Evolutionary conservation across 208 protist species (phyloP).

Genomic region (Naegleria lovaniensis): DNA sequence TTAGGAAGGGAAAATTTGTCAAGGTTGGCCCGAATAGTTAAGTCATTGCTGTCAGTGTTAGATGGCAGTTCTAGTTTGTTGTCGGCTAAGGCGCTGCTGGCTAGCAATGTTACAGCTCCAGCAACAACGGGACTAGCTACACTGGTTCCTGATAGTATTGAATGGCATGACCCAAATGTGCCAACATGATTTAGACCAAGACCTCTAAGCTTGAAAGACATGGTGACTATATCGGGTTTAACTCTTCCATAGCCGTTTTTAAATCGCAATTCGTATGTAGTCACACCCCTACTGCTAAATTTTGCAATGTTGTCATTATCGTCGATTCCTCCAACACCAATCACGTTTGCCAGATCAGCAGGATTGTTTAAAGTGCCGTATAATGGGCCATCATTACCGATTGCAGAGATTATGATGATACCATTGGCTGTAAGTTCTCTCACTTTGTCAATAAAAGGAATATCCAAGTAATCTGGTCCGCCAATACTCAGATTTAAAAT

Average conservation of each 20-base stretch:
- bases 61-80: background rate
- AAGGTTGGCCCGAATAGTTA: background rate
- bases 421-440: slow-evolving; percentile 66
- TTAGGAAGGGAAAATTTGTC: too few species aligned
- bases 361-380: slow-evolving; percentile 92
- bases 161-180: slow-evolving; percentile 41
- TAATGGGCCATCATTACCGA: slow-evolving; percentile 90
- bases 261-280: slow-evolving; percentile 83
- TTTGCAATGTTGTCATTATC: slow-evolving; percentile 42
- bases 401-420: slow-evolving; percentile 87
- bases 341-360: slow-evolving; percentile 82
- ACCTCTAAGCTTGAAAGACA: slow-evolving; percentile 55
- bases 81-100: slow-evolving; percentile 30
- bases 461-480: slow-evolving; percentile 85
- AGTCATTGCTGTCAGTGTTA: background rate
- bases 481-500: slow-evolving; percentile 93
- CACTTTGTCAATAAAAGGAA: slow-evolving; percentile 76
- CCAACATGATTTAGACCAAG: background rate
- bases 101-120: slow-evolving; percentile 73
- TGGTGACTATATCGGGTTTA: slow-evolving; percentile 90
- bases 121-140: slow-evolving; percentile 87
- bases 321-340: slow-evolving; percentile 82
- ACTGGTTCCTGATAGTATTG: slow-evolving; percentile 78
- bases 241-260: slow-evolving; percentile 71
- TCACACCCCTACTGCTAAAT: slow-evolving; percentile 85